A percentile compares a stretch with the other conserved stretches of the same genome.
phyloP scores from a whole-genome alignment of 129 eudicot species.

The Chrysanthemum seticuspe region DNA sequence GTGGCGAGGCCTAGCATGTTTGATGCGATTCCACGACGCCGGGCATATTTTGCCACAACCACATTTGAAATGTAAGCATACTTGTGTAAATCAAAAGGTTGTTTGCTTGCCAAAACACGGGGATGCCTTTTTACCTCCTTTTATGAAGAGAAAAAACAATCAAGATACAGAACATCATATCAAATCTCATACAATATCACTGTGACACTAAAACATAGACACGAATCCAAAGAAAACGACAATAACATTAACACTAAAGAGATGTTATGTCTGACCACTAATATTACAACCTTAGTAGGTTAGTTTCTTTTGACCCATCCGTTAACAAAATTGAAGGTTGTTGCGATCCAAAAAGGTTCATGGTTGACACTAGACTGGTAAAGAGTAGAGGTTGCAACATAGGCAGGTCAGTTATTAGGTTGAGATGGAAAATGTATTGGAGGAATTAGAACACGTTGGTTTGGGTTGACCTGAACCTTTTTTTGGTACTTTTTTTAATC shows the following conservation, averaged over 20 bases:
- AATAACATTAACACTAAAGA: neutral
- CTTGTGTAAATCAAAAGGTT: constrained; percentile 59
- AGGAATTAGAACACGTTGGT: neutral
- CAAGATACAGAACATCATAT: neutral
- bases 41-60: constrained; percentile 78
- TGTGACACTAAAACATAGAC: neutral
- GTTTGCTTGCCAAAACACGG: constrained; percentile 55
- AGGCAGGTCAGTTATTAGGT: neutral
- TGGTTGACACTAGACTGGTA: neutral
- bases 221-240: neutral
- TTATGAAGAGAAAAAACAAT: constrained; percentile 14
- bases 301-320: constrained; percentile 48
- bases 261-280: neutral
- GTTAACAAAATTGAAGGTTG: neutral
- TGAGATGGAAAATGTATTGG: neutral
- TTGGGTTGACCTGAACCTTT: neutral
- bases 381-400: neutral
- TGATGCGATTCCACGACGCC: constrained; percentile 79
- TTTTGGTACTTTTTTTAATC: neutral
- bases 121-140: constrained; percentile 64
- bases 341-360: neutral
- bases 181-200: constrained; percentile 4
- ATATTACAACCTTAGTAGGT: constrained; percentile 5
- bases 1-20: constrained; percentile 71
- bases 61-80: constrained; percentile 86